Evolutionary conservation across 352 stramenopile genomes (phyloP).

Genomic region (Phytophthora cactorum): DNA sequence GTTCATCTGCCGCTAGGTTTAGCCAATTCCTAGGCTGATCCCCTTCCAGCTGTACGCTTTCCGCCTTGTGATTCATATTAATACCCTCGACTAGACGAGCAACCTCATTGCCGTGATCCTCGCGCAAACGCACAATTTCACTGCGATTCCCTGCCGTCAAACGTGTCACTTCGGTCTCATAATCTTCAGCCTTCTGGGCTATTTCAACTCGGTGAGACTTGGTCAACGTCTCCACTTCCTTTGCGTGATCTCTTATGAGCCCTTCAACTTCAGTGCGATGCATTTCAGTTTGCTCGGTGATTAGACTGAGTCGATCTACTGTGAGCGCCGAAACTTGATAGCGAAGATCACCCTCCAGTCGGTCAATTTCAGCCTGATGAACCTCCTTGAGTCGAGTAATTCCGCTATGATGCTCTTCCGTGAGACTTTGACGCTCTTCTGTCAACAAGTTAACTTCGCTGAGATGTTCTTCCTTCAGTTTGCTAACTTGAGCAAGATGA

Average conservation of each 20-base stretch:
- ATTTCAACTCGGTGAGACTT: constrained; percentile 5
- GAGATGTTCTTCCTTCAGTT: constrained; percentile 15
- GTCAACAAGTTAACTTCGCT: neutral
- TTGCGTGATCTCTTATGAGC: neutral
- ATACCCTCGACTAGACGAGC: neutral
- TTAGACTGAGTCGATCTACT: constrained; percentile 9
- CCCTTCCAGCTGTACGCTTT: no score
- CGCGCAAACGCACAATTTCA: constrained; percentile 6
- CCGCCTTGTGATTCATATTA: no score
- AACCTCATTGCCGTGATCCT: constrained; percentile 7
- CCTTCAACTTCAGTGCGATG: constrained; percentile 8
- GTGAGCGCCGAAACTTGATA: constrained; percentile 12
- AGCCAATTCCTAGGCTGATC: neutral
- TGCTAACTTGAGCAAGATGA: constrained; percentile 5
- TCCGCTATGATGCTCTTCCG: constrained; percentile 11
- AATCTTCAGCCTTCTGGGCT: neutral
- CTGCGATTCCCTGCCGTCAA: neutral
- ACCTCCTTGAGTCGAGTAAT: constrained; percentile 5
- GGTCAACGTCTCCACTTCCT: constrained; percentile 1
- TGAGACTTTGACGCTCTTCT: constrained; percentile 1
- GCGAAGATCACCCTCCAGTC: constrained; percentile 3
- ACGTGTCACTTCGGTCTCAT: neutral
- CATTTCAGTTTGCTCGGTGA: constrained; percentile 12
- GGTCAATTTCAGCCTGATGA: constrained; percentile 10
- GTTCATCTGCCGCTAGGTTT: constrained; percentile 24